These are phyloP conservation scores for Bremia lactucae DNA, from an alignment of 352 stramenopile species.

Conservation along the genomic window DNA sequence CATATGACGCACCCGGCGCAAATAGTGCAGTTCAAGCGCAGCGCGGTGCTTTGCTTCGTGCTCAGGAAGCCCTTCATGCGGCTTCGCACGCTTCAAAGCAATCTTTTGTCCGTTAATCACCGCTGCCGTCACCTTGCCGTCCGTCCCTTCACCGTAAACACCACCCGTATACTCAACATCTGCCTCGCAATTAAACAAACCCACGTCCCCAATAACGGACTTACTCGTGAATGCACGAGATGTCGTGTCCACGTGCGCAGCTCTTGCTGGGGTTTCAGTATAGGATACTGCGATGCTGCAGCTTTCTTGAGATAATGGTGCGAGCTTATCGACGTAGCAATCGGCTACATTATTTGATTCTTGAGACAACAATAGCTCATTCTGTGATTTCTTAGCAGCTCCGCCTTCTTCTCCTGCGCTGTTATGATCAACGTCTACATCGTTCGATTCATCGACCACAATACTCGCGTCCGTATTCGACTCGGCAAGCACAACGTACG, in stretches of 20 bases:
- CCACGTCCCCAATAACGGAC: constrained; percentile 76
- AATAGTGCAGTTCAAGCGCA: constrained; percentile 69
- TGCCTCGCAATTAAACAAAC: constrained; percentile 71
- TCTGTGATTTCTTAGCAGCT: constrained; percentile 2
- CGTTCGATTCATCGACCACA: constrained; percentile 3
- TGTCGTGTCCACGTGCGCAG: constrained; percentile 3
- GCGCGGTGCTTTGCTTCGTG: constrained; percentile 74
- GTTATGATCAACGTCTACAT: not conserved
- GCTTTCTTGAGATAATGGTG: constrained; percentile 23
- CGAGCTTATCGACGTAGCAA: constrained; percentile 12
- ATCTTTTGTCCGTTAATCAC: constrained; percentile 74
- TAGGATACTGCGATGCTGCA: constrained; percentile 5
- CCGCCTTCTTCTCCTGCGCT: constrained; percentile 6
- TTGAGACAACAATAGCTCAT: constrained; percentile 13
- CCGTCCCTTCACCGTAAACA: constrained; percentile 76
- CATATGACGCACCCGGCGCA: constrained; percentile 64
- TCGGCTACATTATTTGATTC: constrained; percentile 9
- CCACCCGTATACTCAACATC: constrained; percentile 77
- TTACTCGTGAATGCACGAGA: constrained; percentile 55
- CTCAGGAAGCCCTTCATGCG: constrained; percentile 58
- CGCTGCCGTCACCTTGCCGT: constrained; percentile 66
- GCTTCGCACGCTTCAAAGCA: constrained; percentile 72
- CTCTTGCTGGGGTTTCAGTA: not conserved
- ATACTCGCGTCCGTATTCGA: not conserved
- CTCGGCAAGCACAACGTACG: not conserved